Conservation (phyloP, 306 rosid species). For the Cucurbita argyrosperma region DNA sequence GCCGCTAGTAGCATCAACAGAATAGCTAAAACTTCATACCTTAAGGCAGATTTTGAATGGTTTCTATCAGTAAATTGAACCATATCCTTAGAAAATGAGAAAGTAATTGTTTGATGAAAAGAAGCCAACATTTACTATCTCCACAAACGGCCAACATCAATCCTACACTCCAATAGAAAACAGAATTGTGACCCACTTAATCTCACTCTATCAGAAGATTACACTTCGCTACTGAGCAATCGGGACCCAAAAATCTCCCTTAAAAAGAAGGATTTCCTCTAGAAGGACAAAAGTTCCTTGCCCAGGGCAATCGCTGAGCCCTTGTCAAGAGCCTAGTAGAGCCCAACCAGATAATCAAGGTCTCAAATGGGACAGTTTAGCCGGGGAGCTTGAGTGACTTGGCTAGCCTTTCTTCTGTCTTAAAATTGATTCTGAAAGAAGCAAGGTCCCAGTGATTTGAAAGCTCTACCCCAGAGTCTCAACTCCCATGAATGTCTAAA, state of each 20-base stretch:
- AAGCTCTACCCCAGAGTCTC: not conserved
- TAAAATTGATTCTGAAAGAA: not conserved
- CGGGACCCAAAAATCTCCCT: not conserved
- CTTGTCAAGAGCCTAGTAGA: not conserved
- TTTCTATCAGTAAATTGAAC: not conserved
- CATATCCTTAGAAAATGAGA: not conserved
- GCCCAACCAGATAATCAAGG: not conserved
- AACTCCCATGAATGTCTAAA: not conserved
- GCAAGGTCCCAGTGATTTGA: not conserved
- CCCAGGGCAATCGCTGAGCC: not conserved
- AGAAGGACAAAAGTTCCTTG: not conserved
- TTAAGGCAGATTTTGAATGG: not conserved
- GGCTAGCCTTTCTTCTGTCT: not conserved
- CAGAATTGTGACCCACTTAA: not conserved
- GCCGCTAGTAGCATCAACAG: not conserved
- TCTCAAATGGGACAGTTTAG: not conserved
- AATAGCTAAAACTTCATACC: not conserved
- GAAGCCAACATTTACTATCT: not conserved
- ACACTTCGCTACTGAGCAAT: not conserved
- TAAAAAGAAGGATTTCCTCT: not conserved
- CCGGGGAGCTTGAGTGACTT: not conserved
- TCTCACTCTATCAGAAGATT: not conserved
- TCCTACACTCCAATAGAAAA: not conserved
- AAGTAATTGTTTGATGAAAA: not conserved
- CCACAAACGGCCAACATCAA: not conserved